Evolutionary conservation across 805 yeast species (phyloP).

Genomic region (Candida anglica): DNA sequence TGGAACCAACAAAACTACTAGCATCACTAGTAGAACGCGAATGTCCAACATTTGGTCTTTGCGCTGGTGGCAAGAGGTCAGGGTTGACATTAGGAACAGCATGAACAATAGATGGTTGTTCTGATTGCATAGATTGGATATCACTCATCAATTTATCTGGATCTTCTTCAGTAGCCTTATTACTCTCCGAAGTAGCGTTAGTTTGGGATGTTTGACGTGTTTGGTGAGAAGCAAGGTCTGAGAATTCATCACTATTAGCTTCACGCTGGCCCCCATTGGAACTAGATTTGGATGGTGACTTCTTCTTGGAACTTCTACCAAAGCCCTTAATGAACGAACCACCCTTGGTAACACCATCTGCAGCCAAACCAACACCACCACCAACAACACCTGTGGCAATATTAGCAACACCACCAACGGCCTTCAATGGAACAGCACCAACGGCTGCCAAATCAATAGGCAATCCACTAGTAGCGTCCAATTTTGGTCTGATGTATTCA

Average conservation of each 20-base stretch:
- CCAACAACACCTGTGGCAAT: slow-evolving; percentile 30
- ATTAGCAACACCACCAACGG: slow-evolving; percentile 39
- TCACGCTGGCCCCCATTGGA: not conserved
- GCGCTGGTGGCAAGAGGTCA: slow-evolving; percentile 36
- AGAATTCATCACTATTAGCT: not conserved
- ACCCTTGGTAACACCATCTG: slow-evolving; percentile 42
- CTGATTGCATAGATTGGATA: slow-evolving; percentile 35
- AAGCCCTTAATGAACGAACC: slow-evolving; percentile 35
- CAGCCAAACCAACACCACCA: slow-evolving; percentile 31
- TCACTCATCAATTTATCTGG: no score
- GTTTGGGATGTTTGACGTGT: slow-evolving; percentile 3
- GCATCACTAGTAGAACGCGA: slow-evolving; percentile 22
- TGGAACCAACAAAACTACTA: slow-evolving; percentile 32
- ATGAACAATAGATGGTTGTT: slow-evolving; percentile 11
- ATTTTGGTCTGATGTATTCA: slow-evolving; percentile 61
- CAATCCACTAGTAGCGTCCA: slow-evolving; percentile 37
- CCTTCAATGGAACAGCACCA: slow-evolving; percentile 45
- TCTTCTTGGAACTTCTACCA: slow-evolving; percentile 18
- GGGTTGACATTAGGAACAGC: slow-evolving; percentile 31
- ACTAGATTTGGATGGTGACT: slow-evolving; percentile 1
- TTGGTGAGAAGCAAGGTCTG: not conserved
- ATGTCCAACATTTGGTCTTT: slow-evolving; percentile 23
- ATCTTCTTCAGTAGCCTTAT: no score
- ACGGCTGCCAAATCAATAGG: slow-evolving; percentile 37
- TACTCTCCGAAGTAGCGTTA: not conserved